Evolutionary conservation across 495 filamentous ascomycete genomes (phyloP), one percentile per base, ranked within the genome.

Genomic region (Massariosphaeria phaeospora): DNA sequence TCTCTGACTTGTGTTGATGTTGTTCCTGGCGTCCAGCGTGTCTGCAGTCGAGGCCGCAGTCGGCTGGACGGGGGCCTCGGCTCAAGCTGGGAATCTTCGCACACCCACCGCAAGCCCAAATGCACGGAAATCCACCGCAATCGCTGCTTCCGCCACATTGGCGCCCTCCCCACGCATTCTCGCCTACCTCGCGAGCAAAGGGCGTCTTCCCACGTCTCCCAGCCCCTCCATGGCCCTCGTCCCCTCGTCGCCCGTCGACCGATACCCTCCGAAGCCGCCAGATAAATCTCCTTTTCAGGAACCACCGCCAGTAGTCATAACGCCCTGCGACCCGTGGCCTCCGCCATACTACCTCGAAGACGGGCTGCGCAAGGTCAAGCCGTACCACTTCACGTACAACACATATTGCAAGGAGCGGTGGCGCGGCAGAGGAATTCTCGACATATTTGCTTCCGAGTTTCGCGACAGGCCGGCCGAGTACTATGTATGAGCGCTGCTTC

Each of bases 361-460:
- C 61, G 88, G 85, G 9, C 69, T 96, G 33, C 82, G 91, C 30
- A 81, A 88, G 27, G 87, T 96, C 12, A 73, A 75, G n/a, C 91
- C 91, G 4, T 96, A 96, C 64, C 79, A 93, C 65, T 96, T 79
- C 66, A 96, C 93, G 2, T 97, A 95, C 70, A 95, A 96, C 63
- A 95, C 90, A 1, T 88, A 81, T 69, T 91, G 84, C 72, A 96
- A 95, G 66, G 79, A 93, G 72, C 78, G 89, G 69, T 96, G 89
- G 90, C 78, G 88, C 48, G 87, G 82, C 48, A 75, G 85, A 24
- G 71, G 75, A 35, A 66, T 95, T 23, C 72, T 94, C 41, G 87
- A 95, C 26, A 83, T 95, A 39, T 95, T 95, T 67, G 72, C 76
- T 21, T 79, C 78, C 57, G 91, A 95, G 68, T 96, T 96, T 66